Evolutionary conservation across 768 basidiomycete genomes (phyloP).

Genomic region (Kwoniella shandongensis): DNA sequence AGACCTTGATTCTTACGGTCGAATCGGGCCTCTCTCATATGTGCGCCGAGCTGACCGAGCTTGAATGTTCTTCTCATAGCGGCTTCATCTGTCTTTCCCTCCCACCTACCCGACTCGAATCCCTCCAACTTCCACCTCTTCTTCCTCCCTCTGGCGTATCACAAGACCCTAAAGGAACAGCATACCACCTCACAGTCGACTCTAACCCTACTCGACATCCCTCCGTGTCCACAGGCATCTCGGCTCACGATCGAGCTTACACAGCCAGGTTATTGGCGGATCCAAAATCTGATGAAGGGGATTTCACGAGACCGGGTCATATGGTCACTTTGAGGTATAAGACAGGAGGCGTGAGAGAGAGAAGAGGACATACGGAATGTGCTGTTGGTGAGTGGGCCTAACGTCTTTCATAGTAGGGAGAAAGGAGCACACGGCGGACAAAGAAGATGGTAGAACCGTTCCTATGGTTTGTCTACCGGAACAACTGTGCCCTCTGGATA

Average conservation of each 20-base stretch:
- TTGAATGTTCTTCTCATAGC: constrained; percentile 56
- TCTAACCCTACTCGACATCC: constrained; percentile 59
- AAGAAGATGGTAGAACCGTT: too few species aligned
- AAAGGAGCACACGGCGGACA: too few species aligned
- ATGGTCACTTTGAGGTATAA: constrained; percentile 89
- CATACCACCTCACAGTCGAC: constrained; percentile 94
- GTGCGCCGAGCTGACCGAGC: too few species aligned
- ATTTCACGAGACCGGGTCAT: constrained; percentile 92
- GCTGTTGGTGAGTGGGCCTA: constrained; percentile 61
- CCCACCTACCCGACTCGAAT: constrained; percentile 69
- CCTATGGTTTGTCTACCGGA: too few species aligned
- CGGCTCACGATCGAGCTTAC: constrained; percentile 87
- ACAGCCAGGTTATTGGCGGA: constrained; percentile 78
- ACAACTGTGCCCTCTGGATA: too few species aligned
- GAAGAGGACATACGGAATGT: constrained; percentile 91
- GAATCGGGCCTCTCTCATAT: too few species aligned
- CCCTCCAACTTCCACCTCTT: constrained; percentile 70
- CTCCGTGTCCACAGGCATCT: constrained; percentile 95
- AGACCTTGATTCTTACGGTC: too few species aligned
- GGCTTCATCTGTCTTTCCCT: constrained; percentile 92
- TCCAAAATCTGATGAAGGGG: constrained; percentile 59
- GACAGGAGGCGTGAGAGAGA: constrained; percentile 76
- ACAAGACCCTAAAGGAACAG: constrained; percentile 86
- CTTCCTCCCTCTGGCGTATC: constrained; percentile 39
- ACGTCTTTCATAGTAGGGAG: too few species aligned